Evolutionary conservation across 2,329 filamentous ascomycete species (phyloP).

Genomic region (Claviceps maximensis): DNA sequence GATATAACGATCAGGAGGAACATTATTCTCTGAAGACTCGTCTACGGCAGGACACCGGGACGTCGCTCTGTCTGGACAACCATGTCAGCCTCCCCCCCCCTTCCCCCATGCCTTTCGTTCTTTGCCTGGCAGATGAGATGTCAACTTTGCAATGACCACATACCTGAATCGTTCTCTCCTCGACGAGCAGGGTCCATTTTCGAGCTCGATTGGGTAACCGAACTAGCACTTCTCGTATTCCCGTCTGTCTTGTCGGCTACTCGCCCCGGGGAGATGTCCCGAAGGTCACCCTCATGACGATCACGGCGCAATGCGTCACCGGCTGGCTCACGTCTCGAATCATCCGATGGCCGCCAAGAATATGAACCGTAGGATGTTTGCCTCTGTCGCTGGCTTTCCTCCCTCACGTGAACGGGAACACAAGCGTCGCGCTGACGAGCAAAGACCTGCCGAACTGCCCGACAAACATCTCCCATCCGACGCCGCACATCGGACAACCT

Average conservation of each 20-base stretch:
- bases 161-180: not conserved
- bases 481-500: not conserved
- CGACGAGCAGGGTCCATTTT: not conserved
- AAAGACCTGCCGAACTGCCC: not conserved
- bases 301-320: not conserved
- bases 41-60: not conserved
- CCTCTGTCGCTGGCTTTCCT: not conserved
- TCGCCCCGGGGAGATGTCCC: not conserved
- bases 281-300: not conserved
- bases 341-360: not conserved
- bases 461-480: not conserved
- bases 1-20: constrained; percentile 1
- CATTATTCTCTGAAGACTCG: not conserved
- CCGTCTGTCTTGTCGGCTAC: not conserved
- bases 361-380: not conserved
- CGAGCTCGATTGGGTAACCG: not conserved
- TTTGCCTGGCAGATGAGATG: not conserved
- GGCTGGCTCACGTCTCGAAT: not conserved
- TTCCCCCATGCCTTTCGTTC: too few relatives aligned
- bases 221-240: not conserved
- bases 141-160: not conserved
- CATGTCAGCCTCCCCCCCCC: not conserved
- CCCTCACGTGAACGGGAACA: not conserved
- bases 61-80: not conserved
- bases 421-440: not conserved